phyloP scores from a whole-genome alignment of 169 alveolate species.

The Perkinsus marinus region DNA sequence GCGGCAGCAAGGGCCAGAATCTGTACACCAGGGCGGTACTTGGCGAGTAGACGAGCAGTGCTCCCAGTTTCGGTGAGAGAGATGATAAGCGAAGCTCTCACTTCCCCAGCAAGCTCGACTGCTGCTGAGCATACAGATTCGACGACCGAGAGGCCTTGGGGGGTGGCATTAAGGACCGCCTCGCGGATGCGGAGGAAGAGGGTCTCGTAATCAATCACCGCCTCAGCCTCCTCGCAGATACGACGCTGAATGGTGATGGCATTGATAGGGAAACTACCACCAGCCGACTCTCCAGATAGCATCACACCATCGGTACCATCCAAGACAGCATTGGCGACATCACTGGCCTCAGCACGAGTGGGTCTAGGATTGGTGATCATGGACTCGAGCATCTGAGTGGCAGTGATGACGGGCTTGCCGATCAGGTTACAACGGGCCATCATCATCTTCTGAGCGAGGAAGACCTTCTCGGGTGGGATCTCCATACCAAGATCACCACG shows the following conservation, averaged over 20 bases:
- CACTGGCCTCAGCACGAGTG: constrained; percentile 97
- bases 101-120: constrained; percentile 37
- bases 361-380: constrained; percentile 93
- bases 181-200: constrained; percentile 18
- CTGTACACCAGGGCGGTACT: constrained; percentile 81
- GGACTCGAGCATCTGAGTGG: constrained; percentile 97
- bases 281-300: constrained; percentile 82
- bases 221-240: constrained; percentile 73
- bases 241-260: constrained; percentile 63
- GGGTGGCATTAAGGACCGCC: constrained; percentile 10
- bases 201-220: constrained; percentile 49
- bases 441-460: constrained; percentile 90
- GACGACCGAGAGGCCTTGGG: constrained; percentile 11
- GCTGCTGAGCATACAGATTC: constrained; percentile 51
- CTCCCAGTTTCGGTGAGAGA: constrained; percentile 89
- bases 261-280: constrained; percentile 64
- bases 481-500: constrained; percentile 98
- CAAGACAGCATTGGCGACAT: constrained; percentile 95
- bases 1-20: constrained; percentile 65
- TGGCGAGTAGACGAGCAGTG: constrained; percentile 86
- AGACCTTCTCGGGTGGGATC: constrained; percentile 91
- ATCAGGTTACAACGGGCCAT: constrained; percentile 74
- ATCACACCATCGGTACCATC: constrained; percentile 97
- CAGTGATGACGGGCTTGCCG: constrained; percentile 93
- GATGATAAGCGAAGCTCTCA: constrained; percentile 71